Base-by-base conservation (phyloP, 768 basidiomycete genomes). In the Tylopilus subfusipes region DNA sequence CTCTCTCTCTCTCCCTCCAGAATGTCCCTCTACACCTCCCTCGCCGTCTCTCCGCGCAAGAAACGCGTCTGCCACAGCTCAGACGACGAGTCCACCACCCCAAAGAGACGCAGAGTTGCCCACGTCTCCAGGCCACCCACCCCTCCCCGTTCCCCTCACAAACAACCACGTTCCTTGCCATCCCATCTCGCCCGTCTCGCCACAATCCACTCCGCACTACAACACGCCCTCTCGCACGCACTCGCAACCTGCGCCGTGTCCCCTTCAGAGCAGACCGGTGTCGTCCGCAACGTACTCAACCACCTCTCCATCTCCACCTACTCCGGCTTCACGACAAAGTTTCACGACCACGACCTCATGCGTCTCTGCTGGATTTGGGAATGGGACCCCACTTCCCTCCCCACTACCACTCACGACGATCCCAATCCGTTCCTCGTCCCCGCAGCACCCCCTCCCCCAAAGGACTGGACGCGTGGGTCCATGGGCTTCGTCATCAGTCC, bases 341-440 rank as follows among this genome's bases (percentile, higher is more conserved):
- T 90, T 59, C 78, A 80, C 30, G 58, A 83, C n/a, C 80, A 85
- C 46, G 90, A 91, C 63, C 74, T 93, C 43, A 81, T 76, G 53
- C 78, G 86, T 54, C 78, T 93, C 19, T 92, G 90, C 71, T 93
- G 91, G 90, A 55, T 93, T 16, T 92, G 91, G 89, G 91, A 93
- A 67, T 93, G 91, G 91, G 84, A 90, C 63, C 78, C 80, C 7
- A 69, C 78, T 42, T 56, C 74, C 6, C 50, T 80, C 4, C 74
- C 78, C 3, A 19, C 64, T 2, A 2, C 44, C 22, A n/a, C 57
- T 14, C 66, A 74, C 7, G 81, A 82, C 13, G 87, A 88, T 14
- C 80, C 86, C 7, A 90, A 90, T 58, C 88, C 88, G 30, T 89
- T 91, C 77, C 71, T 89, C 62, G 71, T 69, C n/a, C 71, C 79